phyloP scores from a whole-genome alignment of 208 protist species.

The Tritrichomonas musculus region DNA sequence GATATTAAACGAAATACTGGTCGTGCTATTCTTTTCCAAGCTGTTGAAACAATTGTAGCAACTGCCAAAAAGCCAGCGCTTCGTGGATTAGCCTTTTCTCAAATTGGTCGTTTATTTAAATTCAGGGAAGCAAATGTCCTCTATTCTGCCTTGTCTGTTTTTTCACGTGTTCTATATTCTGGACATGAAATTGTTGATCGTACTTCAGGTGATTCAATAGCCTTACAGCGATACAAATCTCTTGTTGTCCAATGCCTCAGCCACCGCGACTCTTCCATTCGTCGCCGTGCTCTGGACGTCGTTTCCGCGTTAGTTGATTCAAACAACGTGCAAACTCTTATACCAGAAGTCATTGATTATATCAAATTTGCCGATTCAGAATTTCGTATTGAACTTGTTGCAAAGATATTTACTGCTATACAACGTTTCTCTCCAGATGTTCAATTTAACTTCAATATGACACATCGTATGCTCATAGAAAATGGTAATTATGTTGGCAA shows the following conservation, averaged over 20 bases:
- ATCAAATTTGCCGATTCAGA: neutral
- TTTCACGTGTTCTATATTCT: neutral
- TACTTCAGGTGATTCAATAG: neutral
- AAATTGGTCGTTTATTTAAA: neutral
- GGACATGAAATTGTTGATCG: neutral
- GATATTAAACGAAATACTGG: neutral
- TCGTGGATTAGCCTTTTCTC: neutral
- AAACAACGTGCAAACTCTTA: neutral
- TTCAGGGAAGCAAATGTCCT: conserved; percentile 9
- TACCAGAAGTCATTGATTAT: neutral
- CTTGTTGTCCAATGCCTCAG: neutral
- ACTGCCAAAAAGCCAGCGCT: neutral
- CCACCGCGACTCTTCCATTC: neutral
- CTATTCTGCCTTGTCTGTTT: neutral
- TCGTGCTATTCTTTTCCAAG: neutral
- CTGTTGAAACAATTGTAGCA: neutral
- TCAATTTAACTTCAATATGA: neutral
- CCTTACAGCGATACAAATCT: neutral
- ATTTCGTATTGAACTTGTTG: neutral
- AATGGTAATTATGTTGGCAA: neutral
- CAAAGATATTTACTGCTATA: neutral
- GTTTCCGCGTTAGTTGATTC: neutral
- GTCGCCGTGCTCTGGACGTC: neutral
- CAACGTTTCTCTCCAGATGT: neutral
- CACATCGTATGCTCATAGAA: neutral